Conservation (phyloP, 2,329 filamentous ascomycete species). For the Pyrenochaeta sp. region DNA sequence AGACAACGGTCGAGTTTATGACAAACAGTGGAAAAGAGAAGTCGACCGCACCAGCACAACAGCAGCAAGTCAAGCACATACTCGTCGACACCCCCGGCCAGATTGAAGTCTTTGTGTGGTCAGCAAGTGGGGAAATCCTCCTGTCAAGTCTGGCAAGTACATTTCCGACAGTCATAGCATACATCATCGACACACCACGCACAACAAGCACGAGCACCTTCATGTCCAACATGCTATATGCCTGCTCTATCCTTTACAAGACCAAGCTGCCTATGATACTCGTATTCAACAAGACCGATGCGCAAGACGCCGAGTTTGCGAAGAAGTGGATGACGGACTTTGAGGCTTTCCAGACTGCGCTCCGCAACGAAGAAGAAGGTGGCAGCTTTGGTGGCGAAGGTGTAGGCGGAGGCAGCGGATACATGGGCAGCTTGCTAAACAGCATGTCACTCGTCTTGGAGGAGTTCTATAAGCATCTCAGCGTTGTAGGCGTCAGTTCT, state of each 20-base stretch:
- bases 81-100: conserved; percentile 95
- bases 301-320: conserved; percentile 87
- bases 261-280: conserved; percentile 98
- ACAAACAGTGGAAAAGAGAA: conserved; percentile 43
- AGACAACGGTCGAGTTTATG: conserved; percentile 47
- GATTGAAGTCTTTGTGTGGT: conserved; percentile 99
- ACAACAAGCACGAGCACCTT: conserved; percentile 94
- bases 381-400: conserved; percentile 81
- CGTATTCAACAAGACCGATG: conserved; percentile 99
- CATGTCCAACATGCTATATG: conserved; percentile 99
- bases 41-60: conserved; percentile 52
- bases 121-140: conserved; percentile 90
- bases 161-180: conserved; percentile 96
- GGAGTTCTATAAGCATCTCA: conserved; percentile 95
- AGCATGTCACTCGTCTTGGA: conserved; percentile 98
- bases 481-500: conserved; percentile 89
- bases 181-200: conserved; percentile 95
- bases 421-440: conserved; percentile 95
- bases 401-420: conserved; percentile 77
- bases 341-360: conserved; percentile 88
- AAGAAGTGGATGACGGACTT: conserved; percentile 99
- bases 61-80: conserved; percentile 76
- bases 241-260: conserved; percentile 98
- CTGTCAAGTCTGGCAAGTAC: conserved; percentile 91
- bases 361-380: conserved; percentile 79